These are phyloP conservation scores for Sugiyamaella paludigena DNA, from an alignment of 1,139 yeast species.

Conservation along the genomic window DNA sequence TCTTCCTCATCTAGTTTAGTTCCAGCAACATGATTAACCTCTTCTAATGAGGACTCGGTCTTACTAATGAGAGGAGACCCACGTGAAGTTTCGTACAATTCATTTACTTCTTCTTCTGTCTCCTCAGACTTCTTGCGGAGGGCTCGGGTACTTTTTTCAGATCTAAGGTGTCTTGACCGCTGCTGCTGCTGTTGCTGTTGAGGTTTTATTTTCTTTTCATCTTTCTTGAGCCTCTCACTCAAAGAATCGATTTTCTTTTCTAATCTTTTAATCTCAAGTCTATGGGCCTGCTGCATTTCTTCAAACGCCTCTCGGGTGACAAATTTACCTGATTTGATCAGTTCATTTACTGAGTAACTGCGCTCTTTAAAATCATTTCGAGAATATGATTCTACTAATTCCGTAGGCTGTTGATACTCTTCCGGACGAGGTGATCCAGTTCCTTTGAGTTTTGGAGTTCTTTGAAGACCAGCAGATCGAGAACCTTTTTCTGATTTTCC, in stretches of 20 bases:
- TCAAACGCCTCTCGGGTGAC: constrained; percentile 21
- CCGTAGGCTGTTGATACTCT: neutral
- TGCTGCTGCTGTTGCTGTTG: neutral
- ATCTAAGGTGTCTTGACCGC: neutral
- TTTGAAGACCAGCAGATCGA: too few species aligned
- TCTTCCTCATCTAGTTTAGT: constrained; percentile 2
- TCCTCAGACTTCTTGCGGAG: too few species aligned
- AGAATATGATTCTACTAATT: constrained; percentile 18
- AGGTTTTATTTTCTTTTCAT: neutral
- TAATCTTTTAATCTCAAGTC: constrained; percentile 13
- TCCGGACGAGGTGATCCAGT: too few species aligned
- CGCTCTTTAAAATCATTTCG: constrained; percentile 17
- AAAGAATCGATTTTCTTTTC: constrained; percentile 16
- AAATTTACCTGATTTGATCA: constrained; percentile 23
- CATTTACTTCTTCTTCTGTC: too few species aligned
- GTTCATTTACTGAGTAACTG: constrained; percentile 16
- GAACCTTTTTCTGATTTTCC: too few species aligned
- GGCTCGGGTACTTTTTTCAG: too few species aligned
- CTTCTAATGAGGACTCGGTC: neutral
- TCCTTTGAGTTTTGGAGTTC: too few species aligned
- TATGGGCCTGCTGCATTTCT: constrained; percentile 11
- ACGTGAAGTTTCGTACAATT: too few species aligned
- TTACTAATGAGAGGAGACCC: too few species aligned
- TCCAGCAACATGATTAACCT: neutral
- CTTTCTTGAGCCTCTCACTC: constrained; percentile 12